Conservation (phyloP, 164 flowering plant species). For the Umbilicus rupestris region DNA sequence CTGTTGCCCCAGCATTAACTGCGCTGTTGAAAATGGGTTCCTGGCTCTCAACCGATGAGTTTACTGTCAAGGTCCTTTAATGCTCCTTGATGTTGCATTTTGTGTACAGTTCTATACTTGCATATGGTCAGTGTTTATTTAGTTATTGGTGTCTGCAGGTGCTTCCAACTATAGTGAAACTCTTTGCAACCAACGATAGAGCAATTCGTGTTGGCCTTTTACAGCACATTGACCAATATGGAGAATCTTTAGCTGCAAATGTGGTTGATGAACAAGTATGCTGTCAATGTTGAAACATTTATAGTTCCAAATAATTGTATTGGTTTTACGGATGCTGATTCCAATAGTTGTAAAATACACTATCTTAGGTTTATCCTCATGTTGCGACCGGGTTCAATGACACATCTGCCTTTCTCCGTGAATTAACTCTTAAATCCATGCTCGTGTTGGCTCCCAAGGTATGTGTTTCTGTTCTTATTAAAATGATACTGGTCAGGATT, state of each 20-base stretch:
- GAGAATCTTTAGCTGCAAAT: slow-evolving; percentile 83
- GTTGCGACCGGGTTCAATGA: slow-evolving; percentile 92
- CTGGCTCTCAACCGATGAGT: slow-evolving; percentile 89
- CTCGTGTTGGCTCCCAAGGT: slow-evolving; percentile 98
- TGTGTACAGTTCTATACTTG: not conserved
- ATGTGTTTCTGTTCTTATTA: slow-evolving; percentile 7
- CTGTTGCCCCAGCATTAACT: slow-evolving; percentile 93
- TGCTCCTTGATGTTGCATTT: not conserved
- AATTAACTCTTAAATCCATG: slow-evolving; percentile 93
- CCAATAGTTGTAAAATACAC: slow-evolving; percentile 17
- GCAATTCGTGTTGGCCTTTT: slow-evolving; percentile 82
- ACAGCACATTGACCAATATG: slow-evolving; percentile 93
- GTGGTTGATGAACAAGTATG: slow-evolving; percentile 95
- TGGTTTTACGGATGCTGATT: slow-evolving; percentile 11
- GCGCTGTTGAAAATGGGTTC: slow-evolving; percentile 93
- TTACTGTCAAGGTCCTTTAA: slow-evolving; percentile 49
- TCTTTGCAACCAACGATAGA: slow-evolving; percentile 82
- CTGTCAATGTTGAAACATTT: not conserved
- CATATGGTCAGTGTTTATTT: not conserved
- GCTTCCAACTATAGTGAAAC: slow-evolving; percentile 83
- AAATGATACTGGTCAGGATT: not conserved
- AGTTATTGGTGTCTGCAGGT: slow-evolving; percentile 33
- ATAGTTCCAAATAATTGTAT: not conserved
- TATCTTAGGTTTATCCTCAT: slow-evolving; percentile 76
- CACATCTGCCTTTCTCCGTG: slow-evolving; percentile 87